Evolutionary conservation across 495 filamentous ascomycete species (phyloP).

Genomic region (Aspergillus hancockii): DNA sequence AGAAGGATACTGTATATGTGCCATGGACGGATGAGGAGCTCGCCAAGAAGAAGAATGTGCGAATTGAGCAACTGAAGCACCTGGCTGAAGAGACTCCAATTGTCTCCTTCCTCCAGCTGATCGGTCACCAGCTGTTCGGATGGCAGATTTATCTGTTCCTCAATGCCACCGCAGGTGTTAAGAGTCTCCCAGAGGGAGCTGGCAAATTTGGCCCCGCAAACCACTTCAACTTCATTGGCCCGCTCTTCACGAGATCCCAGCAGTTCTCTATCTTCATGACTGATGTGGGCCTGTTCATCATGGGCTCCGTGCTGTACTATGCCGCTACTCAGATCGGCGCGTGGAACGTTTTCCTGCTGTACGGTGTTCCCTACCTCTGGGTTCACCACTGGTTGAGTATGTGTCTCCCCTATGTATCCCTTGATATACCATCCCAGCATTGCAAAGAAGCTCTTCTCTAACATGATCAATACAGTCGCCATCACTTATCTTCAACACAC

Average conservation of each 20-base stretch:
- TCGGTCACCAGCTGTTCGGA: constrained; percentile 56
- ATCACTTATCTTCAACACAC: constrained; percentile 93
- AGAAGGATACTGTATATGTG: constrained; percentile 61
- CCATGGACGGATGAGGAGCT: constrained; percentile 48
- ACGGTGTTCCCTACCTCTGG: constrained; percentile 59
- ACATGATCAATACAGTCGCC: constrained; percentile 51
- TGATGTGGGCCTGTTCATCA: constrained; percentile 57
- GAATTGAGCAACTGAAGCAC: constrained; percentile 41
- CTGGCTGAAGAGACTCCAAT: constrained; percentile 60
- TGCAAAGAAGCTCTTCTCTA: background rate
- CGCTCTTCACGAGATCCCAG: constrained; percentile 63
- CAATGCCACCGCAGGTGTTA: constrained; percentile 54
- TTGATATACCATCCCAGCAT: constrained; percentile 7
- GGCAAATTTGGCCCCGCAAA: constrained; percentile 48
- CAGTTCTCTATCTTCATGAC: constrained; percentile 54
- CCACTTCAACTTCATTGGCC: constrained; percentile 61
- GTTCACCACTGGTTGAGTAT: constrained; percentile 62
- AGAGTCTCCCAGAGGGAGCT: constrained; percentile 44
- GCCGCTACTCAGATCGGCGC: constrained; percentile 47
- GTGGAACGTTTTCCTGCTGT: constrained; percentile 52
- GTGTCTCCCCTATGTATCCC: constrained; percentile 9
- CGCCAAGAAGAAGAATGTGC: constrained; percentile 31
- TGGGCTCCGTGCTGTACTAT: constrained; percentile 44
- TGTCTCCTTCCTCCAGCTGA: constrained; percentile 44
- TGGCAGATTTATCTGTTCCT: constrained; percentile 58